Evolutionary conservation across 495 filamentous ascomycete species (phyloP), one percentile per base, ranked within the genome.

Genomic region (Chaetomium tenue): DNA sequence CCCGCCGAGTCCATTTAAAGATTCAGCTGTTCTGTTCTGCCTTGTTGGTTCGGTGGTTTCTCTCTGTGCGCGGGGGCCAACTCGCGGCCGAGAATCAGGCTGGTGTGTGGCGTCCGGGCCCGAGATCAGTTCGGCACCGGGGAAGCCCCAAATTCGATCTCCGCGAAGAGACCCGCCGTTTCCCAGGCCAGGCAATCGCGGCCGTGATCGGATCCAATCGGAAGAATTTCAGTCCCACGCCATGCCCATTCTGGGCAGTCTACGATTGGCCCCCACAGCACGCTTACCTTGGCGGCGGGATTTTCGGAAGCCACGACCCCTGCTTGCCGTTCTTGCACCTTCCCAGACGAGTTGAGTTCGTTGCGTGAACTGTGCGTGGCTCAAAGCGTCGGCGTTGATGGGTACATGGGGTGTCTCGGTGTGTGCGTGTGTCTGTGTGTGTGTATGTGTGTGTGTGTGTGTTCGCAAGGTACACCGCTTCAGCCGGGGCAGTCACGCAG

Each of bases 131-230:
- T 58, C 56, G 47, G 47, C 51, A 47, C 51, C 51, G 53, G 46
- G 16, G 25, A 37, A 16, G 33, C 12, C 0, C 9, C 22, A 46
- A 44, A n/a, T 40, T 23, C 51, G 51, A 26, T 51, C 48, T 25
- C 48, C n/a, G 48, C 22, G 47, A 23, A 51, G 22, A 37, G 33
- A 37, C 22, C 22, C 15, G 51, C 25, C 13, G 33, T 40, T 56
- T 28, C 53, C 53, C 30, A 3, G 33, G 53, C 33, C 18, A 56
- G 28, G 28, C 33, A 11, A 22, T 39, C n/a, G 11, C 13, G 8
- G 11, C 7, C 11, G 9, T 33, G 18, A 54, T 54, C 51, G 61
- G 52, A 50, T 22, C 69, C 70, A 71, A 71, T 71, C 70, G 70
- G 70, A 71, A 66, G 59, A 65, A 69, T 59, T 61, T n/a, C 22